Conservation (phyloP, 2,329 filamentous ascomycete species). For the Nemania sp. region DNA sequence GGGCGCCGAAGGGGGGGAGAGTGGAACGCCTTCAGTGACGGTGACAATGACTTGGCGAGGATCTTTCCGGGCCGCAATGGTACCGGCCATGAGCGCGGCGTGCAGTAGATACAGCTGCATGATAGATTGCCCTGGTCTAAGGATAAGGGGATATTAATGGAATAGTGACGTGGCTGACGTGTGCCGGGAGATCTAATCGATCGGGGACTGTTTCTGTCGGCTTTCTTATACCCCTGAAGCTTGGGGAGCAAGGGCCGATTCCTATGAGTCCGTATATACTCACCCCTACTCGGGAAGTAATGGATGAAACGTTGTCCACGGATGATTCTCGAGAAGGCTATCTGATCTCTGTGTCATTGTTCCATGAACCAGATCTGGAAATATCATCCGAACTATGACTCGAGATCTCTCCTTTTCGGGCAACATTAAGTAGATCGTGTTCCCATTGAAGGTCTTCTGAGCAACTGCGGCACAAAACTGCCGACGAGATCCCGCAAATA, state of each 20-base stretch:
- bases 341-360: conserved; percentile 38
- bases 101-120: conserved; percentile 42
- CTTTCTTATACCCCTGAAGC: conserved; percentile 13
- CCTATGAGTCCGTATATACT: not conserved
- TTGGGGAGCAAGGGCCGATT: not conserved
- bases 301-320: not conserved
- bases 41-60: conserved; percentile 36
- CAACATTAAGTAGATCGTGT: not conserved
- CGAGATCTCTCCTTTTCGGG: conserved; percentile 5
- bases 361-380: conserved; percentile 39
- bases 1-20: conserved; percentile 12
- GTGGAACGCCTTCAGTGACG: conserved; percentile 24
- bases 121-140: not conserved
- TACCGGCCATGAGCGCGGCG: conserved; percentile 35
- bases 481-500: not conserved
- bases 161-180: not conserved
- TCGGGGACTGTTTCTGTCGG: not conserved
- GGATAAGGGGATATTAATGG: not conserved
- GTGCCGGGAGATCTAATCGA: not conserved
- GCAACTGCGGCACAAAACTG: not conserved
- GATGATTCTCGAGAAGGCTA: conserved; percentile 11
- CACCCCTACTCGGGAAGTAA: not conserved
- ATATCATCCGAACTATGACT: conserved; percentile 31
- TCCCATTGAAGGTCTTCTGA: not conserved
- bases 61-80: conserved; percentile 33